Conservation (phyloP, 2,329 filamentous ascomycete species). For the Septoria linicola region DNA sequence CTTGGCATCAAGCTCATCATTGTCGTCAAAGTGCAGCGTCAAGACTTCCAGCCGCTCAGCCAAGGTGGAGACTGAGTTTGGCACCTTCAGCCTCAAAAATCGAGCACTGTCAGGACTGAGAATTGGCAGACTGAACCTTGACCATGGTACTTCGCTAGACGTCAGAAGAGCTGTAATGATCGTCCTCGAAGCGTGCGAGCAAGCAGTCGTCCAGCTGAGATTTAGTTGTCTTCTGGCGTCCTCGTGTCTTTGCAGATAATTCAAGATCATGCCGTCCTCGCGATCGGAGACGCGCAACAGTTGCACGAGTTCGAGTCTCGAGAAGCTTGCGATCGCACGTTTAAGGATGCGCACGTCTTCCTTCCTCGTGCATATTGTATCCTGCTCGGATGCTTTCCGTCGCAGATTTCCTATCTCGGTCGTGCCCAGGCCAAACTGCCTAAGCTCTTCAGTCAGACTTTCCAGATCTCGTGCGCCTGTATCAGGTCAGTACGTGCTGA, state of each 20-base stretch:
- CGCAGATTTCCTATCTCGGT: conserved; percentile 39
- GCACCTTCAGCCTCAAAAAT: conserved; percentile 50
- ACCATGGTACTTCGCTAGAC: conserved; percentile 54
- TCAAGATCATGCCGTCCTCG: conserved; percentile 55
- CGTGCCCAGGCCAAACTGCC: conserved; percentile 16
- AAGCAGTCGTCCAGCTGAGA: conserved; percentile 62
- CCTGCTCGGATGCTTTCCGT: conserved; percentile 51
- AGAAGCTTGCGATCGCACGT: conserved; percentile 58
- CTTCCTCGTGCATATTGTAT: conserved; percentile 50
- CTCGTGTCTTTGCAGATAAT: conserved; percentile 48
- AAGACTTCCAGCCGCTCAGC: conserved; percentile 60
- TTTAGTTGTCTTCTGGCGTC: conserved; percentile 48
- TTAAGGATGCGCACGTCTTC: conserved; percentile 55
- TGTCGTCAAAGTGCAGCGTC: conserved; percentile 63
- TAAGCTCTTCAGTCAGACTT: conserved; percentile 21
- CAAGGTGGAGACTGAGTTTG: conserved; percentile 50
- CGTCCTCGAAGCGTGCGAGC: conserved; percentile 60
- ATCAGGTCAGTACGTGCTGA: background rate
- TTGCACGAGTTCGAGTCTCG: conserved; percentile 62
- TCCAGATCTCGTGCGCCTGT: conserved; percentile 23
- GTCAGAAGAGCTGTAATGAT: conserved; percentile 58
- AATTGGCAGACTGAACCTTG: conserved; percentile 62
- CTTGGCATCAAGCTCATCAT: conserved; percentile 55
- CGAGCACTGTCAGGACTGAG: conserved; percentile 61
- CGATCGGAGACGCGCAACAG: conserved; percentile 62